A percentile compares a stretch with the other conserved stretches of the same genome.
These are phyloP conservation scores for Lactarius akahatsu DNA, from an alignment of 768 basidiomycete species.

Conservation along the genomic window DNA sequence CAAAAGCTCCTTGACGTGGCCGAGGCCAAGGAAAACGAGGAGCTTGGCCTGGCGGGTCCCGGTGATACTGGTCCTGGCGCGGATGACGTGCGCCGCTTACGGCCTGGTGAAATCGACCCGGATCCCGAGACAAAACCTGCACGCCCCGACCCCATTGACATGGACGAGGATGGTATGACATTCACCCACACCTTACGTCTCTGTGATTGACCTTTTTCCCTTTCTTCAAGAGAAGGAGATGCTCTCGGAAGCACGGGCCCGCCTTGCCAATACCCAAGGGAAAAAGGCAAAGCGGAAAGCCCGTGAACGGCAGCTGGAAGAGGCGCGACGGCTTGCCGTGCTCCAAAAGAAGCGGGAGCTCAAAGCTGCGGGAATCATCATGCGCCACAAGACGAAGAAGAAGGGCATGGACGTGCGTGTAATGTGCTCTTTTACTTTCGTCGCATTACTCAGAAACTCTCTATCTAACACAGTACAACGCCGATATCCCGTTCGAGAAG, in stretches of 20 bases:
- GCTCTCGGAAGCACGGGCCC: slow-evolving; percentile 97
- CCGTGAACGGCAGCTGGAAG: slow-evolving; percentile 94
- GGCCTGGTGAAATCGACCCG: slow-evolving; percentile 97
- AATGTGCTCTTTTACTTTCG: not conserved
- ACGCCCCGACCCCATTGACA: slow-evolving; percentile 97
- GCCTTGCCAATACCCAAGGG: slow-evolving; percentile 97
- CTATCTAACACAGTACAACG: slow-evolving; percentile 70
- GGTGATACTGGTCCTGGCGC: slow-evolving; percentile 80
- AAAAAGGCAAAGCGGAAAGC: slow-evolving; percentile 99
- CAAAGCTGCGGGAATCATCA: slow-evolving; percentile 97
- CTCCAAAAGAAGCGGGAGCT: slow-evolving; percentile 97
- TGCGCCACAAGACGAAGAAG: slow-evolving; percentile 92
- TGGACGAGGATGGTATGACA: slow-evolving; percentile 93
- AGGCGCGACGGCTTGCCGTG: slow-evolving; percentile 90
- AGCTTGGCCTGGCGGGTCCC: slow-evolving; percentile 86
- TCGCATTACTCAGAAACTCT: slow-evolving; percentile 22
- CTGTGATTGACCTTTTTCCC: slow-evolving; percentile 2
- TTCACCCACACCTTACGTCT: not conserved
- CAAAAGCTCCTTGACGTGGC: slow-evolving; percentile 98
- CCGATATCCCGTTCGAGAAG: slow-evolving; percentile 99
- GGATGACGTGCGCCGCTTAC: slow-evolving; percentile 86
- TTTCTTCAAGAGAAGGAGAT: slow-evolving; percentile 87
- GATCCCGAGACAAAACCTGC: slow-evolving; percentile 99
- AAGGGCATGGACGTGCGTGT: slow-evolving; percentile 93
- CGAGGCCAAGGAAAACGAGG: slow-evolving; percentile 94